A percentile compares a stretch with the other conserved stretches of the same genome.
These are phyloP conservation scores for Serendipita sp. DNA, from an alignment of 768 basidiomycete genomes.

Conservation along the genomic window DNA sequence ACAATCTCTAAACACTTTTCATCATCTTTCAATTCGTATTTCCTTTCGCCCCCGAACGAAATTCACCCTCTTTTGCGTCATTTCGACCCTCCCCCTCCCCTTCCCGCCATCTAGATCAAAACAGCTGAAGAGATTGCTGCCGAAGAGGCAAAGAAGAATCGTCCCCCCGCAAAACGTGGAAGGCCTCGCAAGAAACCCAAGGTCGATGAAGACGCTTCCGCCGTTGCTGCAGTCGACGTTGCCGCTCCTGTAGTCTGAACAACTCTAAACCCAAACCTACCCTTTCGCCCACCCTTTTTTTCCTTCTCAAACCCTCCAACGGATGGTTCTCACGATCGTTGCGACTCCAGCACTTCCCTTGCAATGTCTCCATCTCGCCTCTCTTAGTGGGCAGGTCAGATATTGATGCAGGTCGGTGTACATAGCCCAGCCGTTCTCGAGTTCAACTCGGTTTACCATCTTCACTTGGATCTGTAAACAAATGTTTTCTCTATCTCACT, in stretches of 20 bases:
- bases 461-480: no score
- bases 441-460: background rate
- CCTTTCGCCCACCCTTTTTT: no score
- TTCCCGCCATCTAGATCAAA: background rate
- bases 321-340: no score
- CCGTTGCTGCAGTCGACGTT: background rate
- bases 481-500: no score
- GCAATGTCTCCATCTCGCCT: no score
- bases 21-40: background rate
- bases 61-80: slow-evolving; percentile 10
- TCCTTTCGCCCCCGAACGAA: slow-evolving; percentile 14
- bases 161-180: slow-evolving; percentile 49
- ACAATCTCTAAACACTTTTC: slow-evolving; percentile 8
- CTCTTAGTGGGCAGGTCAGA: background rate
- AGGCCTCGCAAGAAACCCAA: slow-evolving; percentile 42
- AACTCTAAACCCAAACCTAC: no score
- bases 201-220: slow-evolving; percentile 3
- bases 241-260: background rate
- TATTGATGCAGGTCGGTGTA: background rate
- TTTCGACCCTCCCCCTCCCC: background rate
- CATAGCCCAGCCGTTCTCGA: background rate
- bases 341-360: no score
- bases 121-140: slow-evolving; percentile 15
- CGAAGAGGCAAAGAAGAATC: slow-evolving; percentile 25
- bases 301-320: no score